A percentile compares a stretch with the other conserved stretches of the same genome.
These are phyloP conservation scores for Venturia asperata DNA, from an alignment of 2,329 filamentous ascomycete species.

Conservation along the genomic window DNA sequence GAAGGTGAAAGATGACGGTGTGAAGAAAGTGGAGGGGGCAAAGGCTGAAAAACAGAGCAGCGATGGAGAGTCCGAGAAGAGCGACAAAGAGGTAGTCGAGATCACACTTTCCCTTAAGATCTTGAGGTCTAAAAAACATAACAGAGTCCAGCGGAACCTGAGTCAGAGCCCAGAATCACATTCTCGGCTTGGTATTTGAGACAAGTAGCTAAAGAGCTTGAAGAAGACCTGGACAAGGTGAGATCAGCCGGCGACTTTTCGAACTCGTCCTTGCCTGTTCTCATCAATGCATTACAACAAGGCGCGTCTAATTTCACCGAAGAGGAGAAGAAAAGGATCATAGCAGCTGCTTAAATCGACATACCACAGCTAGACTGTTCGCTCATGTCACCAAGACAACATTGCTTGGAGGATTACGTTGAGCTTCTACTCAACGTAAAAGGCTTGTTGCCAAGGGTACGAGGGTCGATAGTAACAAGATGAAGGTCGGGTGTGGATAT, in stretches of 20 bases:
- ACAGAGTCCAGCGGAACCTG: not conserved
- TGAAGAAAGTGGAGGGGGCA: not conserved
- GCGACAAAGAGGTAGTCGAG: slow-evolving; percentile 4
- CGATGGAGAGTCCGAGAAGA: slow-evolving; percentile 4
- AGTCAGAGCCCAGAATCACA: slow-evolving; percentile 3
- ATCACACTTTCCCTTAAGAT: not conserved
- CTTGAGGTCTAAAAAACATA: not conserved
- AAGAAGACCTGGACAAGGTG: slow-evolving; percentile 19
- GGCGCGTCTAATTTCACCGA: slow-evolving; percentile 15
- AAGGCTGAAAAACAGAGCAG: not conserved
- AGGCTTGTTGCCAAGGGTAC: not conserved
- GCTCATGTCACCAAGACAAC: not conserved
- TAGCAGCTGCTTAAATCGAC: slow-evolving; percentile 13
- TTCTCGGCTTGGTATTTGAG: slow-evolving; percentile 18
- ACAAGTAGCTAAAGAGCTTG: slow-evolving; percentile 17
- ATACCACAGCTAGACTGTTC: not conserved
- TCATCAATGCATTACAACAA: slow-evolving; percentile 18
- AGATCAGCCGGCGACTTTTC: slow-evolving; percentile 19
- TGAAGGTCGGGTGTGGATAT: not conserved
- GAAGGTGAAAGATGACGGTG: not conserved
- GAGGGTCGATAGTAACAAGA: not conserved
- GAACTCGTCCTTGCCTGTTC: slow-evolving; percentile 18
- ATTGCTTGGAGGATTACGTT: not conserved
- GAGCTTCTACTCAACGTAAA: not conserved
- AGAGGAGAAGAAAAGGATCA: slow-evolving; percentile 12